phyloP scores from a whole-genome alignment of 106 monocot species.

The Amphibolis antarctica region DNA sequence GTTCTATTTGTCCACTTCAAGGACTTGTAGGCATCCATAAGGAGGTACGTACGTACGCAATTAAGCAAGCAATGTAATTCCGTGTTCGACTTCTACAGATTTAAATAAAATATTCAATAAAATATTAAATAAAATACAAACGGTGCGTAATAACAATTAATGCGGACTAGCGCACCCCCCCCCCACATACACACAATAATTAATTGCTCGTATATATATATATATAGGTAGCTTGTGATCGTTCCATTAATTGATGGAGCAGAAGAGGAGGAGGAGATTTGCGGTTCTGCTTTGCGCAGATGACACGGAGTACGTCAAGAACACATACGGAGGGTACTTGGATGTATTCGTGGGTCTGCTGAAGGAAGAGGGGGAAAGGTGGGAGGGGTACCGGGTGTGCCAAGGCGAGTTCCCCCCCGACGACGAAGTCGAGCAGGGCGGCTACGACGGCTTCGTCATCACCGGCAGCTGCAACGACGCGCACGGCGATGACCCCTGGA shows the following conservation, averaged over 20 bases:
- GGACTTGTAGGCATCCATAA: no score
- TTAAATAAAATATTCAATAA: no score
- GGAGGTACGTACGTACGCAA: no score
- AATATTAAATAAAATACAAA: no score
- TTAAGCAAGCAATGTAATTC: no score
- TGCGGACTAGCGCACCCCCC: no score
- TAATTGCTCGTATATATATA: no score
- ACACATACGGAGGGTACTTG: conserved; percentile 67
- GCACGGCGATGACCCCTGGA: conserved; percentile 60
- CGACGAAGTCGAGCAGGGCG: conserved; percentile 38
- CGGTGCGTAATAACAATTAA: no score
- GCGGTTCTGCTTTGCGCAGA: conserved; percentile 49
- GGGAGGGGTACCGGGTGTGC: conserved; percentile 69
- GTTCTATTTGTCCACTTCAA: no score
- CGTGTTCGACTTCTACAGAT: no score
- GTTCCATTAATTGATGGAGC: not conserved
- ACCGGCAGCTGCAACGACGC: conserved; percentile 78
- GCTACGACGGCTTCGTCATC: conserved; percentile 62
- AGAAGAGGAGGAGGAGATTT: conserved; percentile 22
- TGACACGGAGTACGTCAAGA: conserved; percentile 74
- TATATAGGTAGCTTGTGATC: no score
- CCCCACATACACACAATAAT: no score
- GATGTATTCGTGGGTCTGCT: conserved; percentile 66
- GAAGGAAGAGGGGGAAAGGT: conserved; percentile 38
- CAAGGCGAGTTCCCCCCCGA: conserved; percentile 58